A percentile compares a stretch with the other conserved stretches of the same genome.
These are phyloP conservation scores for Blastobotrys chiropterorum DNA, from an alignment of 805 yeast genomes.

Conservation along the genomic window DNA sequence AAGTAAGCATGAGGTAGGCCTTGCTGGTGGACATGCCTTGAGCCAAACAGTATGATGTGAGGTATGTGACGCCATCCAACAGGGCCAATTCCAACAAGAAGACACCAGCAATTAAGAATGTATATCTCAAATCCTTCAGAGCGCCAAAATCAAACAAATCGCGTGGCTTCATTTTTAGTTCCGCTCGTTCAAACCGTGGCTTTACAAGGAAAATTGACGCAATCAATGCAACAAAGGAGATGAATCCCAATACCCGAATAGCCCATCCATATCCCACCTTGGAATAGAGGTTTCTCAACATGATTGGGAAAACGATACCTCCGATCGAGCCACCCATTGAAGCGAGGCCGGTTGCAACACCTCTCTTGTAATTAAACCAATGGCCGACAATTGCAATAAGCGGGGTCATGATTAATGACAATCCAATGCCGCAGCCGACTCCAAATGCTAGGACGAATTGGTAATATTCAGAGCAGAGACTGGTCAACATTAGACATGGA, in stretches of 20 bases:
- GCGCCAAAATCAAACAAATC: slow-evolving; percentile 34
- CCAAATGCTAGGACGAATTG: slow-evolving; percentile 60
- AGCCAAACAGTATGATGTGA: slow-evolving; percentile 48
- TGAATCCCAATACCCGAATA: slow-evolving; percentile 45
- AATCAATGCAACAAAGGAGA: slow-evolving; percentile 37
- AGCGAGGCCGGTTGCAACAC: slow-evolving; percentile 46
- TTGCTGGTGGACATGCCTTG: slow-evolving; percentile 38
- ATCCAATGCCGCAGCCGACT: slow-evolving; percentile 50
- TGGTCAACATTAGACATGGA: slow-evolving; percentile 52
- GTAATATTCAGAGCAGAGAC: slow-evolving; percentile 46
- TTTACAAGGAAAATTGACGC: slow-evolving; percentile 35
- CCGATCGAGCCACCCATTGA: slow-evolving; percentile 54
- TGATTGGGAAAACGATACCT: slow-evolving; percentile 49
- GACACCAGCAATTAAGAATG: slow-evolving; percentile 38
- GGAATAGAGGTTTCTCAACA: slow-evolving; percentile 41
- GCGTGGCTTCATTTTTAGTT: slow-evolving; percentile 22
- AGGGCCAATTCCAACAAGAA: slow-evolving; percentile 43
- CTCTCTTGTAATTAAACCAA: slow-evolving; percentile 58
- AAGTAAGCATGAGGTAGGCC: slow-evolving; percentile 43
- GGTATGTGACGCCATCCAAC: slow-evolving; percentile 42
- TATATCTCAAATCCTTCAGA: slow-evolving; percentile 40
- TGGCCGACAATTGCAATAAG: slow-evolving; percentile 56
- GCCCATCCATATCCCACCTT: slow-evolving; percentile 58
- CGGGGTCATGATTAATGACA: slow-evolving; percentile 57
- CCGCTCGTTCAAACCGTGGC: slow-evolving; percentile 35